Base-by-base conservation (phyloP, 805 yeast genomes). In the Starmera quercuum region DNA sequence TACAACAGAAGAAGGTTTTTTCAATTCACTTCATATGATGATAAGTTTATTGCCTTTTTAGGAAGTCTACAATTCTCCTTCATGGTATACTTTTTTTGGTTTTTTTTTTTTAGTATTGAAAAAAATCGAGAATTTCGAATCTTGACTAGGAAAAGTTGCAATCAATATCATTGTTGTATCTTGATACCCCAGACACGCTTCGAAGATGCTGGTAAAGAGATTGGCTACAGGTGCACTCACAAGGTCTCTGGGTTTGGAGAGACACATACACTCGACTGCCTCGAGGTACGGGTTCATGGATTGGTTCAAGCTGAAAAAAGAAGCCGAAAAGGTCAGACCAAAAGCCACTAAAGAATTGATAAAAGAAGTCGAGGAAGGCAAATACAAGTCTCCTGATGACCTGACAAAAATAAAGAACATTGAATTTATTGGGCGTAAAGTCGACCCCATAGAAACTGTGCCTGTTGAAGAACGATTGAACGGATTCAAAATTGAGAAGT, bases 261-360 rank as follows among this genome's bases (percentile, higher is more conserved):
- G 54, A 41, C 38, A 39, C 2, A 27, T 56, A 9, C 59, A 54
- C 34, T 47, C 53, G 4, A 40, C 56, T 1, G 33, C 48, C 22
- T 39, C 39, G 7, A 31, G 39, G 19, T 27, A 32, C 8, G 61
- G 64, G 18, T 59, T 63, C 42, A 47, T 63, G 54, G 60, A 62
- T 26, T 63, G 69, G 69, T 59, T 63, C 38, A 57, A 51, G 31
- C 43, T 46, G 30, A 59, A 55, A 44, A 50, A 54, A 36, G 53
- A 49, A 33, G 48, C 53, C 20, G 39, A 42, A 22, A 39, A 42
- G 29, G 36, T 29, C 25, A 36, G 37, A 30, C 43, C 49, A 12
- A 44, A 40, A 31, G 45, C 46, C 35, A 40, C 50, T 13, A 42
- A 53, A 32, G 54, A 58, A 20, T 49, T 62, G 14, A 62, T 63